Evolutionary conservation across 2,329 filamentous ascomycete genomes (phyloP).

Genomic region (Phoma sp.): DNA sequence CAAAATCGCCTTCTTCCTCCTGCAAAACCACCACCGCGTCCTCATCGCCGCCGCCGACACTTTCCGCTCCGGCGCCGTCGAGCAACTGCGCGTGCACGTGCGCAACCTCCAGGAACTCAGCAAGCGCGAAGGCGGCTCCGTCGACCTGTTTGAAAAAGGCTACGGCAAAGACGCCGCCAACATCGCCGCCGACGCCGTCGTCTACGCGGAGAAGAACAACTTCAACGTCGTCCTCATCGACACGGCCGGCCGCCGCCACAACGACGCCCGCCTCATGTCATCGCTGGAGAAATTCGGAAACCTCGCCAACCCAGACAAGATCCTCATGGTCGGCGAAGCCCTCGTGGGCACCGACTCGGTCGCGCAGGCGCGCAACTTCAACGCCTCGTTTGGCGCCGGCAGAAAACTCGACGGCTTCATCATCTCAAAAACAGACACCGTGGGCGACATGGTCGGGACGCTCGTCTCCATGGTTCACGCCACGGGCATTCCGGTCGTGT

Average conservation of each 20-base stretch:
- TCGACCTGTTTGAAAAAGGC: slow-evolving; percentile 94
- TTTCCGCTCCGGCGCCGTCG: slow-evolving; percentile 94
- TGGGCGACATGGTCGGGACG: slow-evolving; percentile 98
- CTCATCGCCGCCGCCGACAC: slow-evolving; percentile 95
- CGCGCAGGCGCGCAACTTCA: slow-evolving; percentile 95
- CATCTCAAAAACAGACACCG: slow-evolving; percentile 97
- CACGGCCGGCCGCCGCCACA: slow-evolving; percentile 92
- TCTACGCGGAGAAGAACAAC: slow-evolving; percentile 72
- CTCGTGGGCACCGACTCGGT: slow-evolving; percentile 95
- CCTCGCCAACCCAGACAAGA: slow-evolving; percentile 95
- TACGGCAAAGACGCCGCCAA: slow-evolving; percentile 98
- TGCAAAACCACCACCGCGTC: slow-evolving; percentile 96
- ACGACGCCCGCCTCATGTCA: slow-evolving; percentile 95
- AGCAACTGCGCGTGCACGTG: slow-evolving; percentile 95
- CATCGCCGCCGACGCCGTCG: slow-evolving; percentile 93
- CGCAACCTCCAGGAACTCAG: slow-evolving; percentile 90
- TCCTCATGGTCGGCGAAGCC: slow-evolving; percentile 94
- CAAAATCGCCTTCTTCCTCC: slow-evolving; percentile 96
- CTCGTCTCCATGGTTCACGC: slow-evolving; percentile 97
- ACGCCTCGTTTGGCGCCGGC: slow-evolving; percentile 83
- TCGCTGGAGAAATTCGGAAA: slow-evolving; percentile 97
- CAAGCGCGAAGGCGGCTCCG: slow-evolving; percentile 75
- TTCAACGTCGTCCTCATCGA: slow-evolving; percentile 97
- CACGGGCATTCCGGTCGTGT: slow-evolving; percentile 93
- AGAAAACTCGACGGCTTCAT: slow-evolving; percentile 93